Evolutionary conservation across 768 basidiomycete genomes (phyloP).

Genomic region (Lactarius trivialis): DNA sequence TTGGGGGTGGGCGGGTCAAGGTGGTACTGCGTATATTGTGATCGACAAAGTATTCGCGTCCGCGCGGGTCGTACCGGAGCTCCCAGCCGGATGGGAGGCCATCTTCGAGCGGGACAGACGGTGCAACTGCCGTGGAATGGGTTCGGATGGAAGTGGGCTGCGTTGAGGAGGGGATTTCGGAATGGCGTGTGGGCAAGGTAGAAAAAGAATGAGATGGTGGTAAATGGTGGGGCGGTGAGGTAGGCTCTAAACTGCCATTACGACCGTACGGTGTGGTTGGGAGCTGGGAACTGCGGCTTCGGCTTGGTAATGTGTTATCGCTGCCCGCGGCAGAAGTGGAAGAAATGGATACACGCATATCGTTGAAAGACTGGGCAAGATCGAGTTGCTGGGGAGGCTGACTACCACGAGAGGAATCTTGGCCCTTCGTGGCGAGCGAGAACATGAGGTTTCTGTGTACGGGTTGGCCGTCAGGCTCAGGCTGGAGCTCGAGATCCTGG

Average conservation of each 20-base stretch:
- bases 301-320: constrained; percentile 12
- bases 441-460: no score
- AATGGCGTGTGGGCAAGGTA: constrained; percentile 12
- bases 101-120: constrained; percentile 42
- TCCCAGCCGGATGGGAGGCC: constrained; percentile 81
- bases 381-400: no score
- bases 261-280: background rate
- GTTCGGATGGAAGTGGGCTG: constrained; percentile 6
- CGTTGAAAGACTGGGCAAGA: no score
- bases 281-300: no score
- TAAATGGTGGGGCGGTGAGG: background rate
- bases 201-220: constrained; percentile 19
- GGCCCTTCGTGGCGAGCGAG: no score
- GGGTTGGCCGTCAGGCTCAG: no score
- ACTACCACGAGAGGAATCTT: no score
- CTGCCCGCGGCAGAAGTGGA: no score
- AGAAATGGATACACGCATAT: no score
- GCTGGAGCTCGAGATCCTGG: no score
- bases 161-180: constrained; percentile 24
- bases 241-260: constrained; percentile 10
- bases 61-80: constrained; percentile 64
- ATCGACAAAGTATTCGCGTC: constrained; percentile 80
- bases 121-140: constrained; percentile 25
- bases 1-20: constrained; percentile 59
- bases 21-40: constrained; percentile 76